These are phyloP conservation scores for Exophiala oligosperma DNA, from an alignment of 2,329 filamentous ascomycete genomes.

Conservation along the genomic window DNA sequence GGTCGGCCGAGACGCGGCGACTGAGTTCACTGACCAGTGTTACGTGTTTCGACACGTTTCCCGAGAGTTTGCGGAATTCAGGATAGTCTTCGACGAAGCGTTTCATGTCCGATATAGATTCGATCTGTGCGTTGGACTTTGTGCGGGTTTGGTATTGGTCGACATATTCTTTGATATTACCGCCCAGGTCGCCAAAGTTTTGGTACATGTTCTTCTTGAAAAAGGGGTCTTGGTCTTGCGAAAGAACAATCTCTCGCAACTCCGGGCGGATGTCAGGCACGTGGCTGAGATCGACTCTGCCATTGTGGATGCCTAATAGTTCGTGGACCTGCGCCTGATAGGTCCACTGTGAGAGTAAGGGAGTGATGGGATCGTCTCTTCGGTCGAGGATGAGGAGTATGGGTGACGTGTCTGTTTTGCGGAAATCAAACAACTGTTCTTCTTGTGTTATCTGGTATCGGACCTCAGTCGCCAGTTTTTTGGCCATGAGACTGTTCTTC, in stretches of 20 bases:
- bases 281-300: slow-evolving; percentile 83
- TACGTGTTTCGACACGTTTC: slow-evolving; percentile 98
- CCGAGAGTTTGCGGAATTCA: slow-evolving; percentile 93
- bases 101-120: slow-evolving; percentile 98
- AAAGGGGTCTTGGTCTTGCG: slow-evolving; percentile 96
- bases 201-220: slow-evolving; percentile 99
- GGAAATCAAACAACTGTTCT: slow-evolving; percentile 93
- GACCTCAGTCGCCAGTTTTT: slow-evolving; percentile 90
- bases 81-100: slow-evolving; percentile 98
- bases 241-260: slow-evolving; percentile 89
- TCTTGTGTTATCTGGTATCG: slow-evolving; percentile 93
- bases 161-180: slow-evolving; percentile 98
- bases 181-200: slow-evolving; percentile 92
- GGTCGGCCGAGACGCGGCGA: slow-evolving; percentile 80
- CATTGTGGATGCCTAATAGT: slow-evolving; percentile 87
- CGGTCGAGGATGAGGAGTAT: slow-evolving; percentile 89
- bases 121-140: slow-evolving; percentile 93
- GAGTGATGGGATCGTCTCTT: slow-evolving; percentile 91
- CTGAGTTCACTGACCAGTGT: slow-evolving; percentile 93
- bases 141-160: slow-evolving; percentile 97
- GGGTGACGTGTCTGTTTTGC: slow-evolving; percentile 89
- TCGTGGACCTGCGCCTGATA: slow-evolving; percentile 99
- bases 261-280: slow-evolving; percentile 84
- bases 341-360: slow-evolving; percentile 94
- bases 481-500: slow-evolving; percentile 84